Conservation (phyloP, 352 stramenopile genomes). For the Globisporangium nagaii region DNA sequence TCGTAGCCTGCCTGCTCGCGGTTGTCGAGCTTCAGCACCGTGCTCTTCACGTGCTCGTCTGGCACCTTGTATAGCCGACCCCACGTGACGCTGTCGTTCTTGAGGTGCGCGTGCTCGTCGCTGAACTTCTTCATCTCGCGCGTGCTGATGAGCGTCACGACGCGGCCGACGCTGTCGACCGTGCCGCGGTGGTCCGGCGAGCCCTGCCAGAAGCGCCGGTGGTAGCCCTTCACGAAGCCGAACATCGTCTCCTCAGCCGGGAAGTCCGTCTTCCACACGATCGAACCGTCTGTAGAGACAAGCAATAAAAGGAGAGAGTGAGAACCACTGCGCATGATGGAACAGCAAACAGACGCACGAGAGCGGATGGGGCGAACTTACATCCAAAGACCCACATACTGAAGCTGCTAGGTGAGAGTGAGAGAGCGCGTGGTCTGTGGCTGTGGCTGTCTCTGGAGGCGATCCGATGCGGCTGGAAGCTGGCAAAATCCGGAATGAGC, state of each 20-base stretch:
- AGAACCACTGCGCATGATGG: slow-evolving; percentile 32
- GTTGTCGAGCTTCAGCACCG: slow-evolving; percentile 77
- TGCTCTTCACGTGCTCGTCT: slow-evolving; percentile 64
- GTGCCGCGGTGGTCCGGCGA: slow-evolving; percentile 84
- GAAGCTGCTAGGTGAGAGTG: too few relatives aligned
- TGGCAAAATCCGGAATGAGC: too few relatives aligned
- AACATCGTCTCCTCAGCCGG: slow-evolving; percentile 22
- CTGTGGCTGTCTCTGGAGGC: too few relatives aligned
- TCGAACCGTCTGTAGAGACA: slow-evolving; percentile 14
- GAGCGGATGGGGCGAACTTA: too few relatives aligned
- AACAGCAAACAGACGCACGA: too few relatives aligned
- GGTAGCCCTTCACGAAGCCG: slow-evolving; percentile 76
- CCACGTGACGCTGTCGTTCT: slow-evolving; percentile 69
- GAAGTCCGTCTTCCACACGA: slow-evolving; percentile 31
- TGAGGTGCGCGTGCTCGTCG: slow-evolving; percentile 59
- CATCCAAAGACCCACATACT: slow-evolving; percentile 86
- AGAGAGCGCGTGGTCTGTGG: too few relatives aligned
- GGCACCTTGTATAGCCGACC: slow-evolving; percentile 86
- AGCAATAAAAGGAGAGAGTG: slow-evolving; percentile 43
- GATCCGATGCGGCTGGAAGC: too few relatives aligned
- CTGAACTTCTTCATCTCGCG: slow-evolving; percentile 71
- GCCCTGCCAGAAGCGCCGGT: slow-evolving; percentile 88
- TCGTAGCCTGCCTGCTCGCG: slow-evolving; percentile 83
- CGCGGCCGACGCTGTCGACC: slow-evolving; percentile 64
- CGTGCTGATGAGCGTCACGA: slow-evolving; percentile 85